Evolutionary conservation across 23 red algal genomes (phyloP), one percentile per base, ranked within the genome.

Genomic region (Gracilaria vermiculophylla): DNA sequence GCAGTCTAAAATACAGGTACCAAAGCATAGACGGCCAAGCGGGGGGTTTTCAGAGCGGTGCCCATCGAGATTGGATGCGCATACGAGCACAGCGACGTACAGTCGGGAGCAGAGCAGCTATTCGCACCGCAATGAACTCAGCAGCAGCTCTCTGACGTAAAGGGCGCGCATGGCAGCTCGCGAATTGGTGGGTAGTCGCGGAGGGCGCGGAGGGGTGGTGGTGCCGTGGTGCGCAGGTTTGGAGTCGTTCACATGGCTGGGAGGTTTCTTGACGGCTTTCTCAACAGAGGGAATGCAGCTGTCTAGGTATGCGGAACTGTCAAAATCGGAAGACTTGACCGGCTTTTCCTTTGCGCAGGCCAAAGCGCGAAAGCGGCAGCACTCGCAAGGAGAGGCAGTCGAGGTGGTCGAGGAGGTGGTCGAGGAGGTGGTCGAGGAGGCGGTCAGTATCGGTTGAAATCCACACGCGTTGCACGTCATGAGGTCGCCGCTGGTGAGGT

Each of bases 401-500:
- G 39, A 28, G 4, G 37, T n/a, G n/a, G n/a, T n/a, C n/a, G n/a
- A n/a, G n/a, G n/a, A n/a, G n/a, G n/a, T n/a, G n/a, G n/a, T n/a
- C n/a, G n/a, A n/a, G n/a, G n/a, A n/a, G n/a, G n/a, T n/a, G n/a
- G n/a, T n/a, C n/a, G n/a, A 5, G 13, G 67, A 73, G 67, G 40
- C 67, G 67, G 42, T 73, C 19, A 40, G 19, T 9, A 40, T 73
- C 67, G 40, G 67, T 73, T 73, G 28, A 23, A 42, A 73, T 73
- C n/a, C 67, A 73, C 67, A 73, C 67, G 67, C 67, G 67, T 73
- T 73, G 67, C 67, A 73, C 36, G 67, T 73, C 67, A 73, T 73
- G 39, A 37, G 67, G 67, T 48, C 35, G 67, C 36, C 67, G 67
- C 67, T 28, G 36, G 21, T 45, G 44, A 17, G 67, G 36, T 47